Evolutionary conservation across 352 stramenopile genomes (phyloP).

Genomic region (Phytophthora constricta): DNA sequence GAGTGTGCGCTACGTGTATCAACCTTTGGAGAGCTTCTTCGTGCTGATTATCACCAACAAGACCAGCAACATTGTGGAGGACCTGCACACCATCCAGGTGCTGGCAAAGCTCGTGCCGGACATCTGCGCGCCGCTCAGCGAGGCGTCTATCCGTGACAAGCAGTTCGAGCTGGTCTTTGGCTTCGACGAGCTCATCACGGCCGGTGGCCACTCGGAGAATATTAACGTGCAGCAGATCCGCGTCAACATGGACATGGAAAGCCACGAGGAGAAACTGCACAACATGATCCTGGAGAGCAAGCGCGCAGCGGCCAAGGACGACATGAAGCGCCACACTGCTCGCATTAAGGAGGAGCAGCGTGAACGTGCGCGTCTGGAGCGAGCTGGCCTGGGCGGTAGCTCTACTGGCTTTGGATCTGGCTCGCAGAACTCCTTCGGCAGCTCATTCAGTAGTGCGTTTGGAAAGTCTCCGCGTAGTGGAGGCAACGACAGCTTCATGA

Average conservation of each 20-base stretch:
- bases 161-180: constrained; percentile 99
- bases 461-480: constrained; percentile 66
- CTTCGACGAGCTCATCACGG: constrained; percentile 99
- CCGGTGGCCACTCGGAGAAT: constrained; percentile 97
- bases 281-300: constrained; percentile 98
- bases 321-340: constrained; percentile 90
- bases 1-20: constrained; percentile 98
- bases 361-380: constrained; percentile 80
- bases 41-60: constrained; percentile 99
- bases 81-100: constrained; percentile 98
- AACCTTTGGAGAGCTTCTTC: constrained; percentile 98
- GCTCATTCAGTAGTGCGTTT: constrained; percentile 68
- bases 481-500: constrained; percentile 48
- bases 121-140: constrained; percentile 93
- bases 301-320: constrained; percentile 87
- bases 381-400: constrained; percentile 66
- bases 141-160: constrained; percentile 95
- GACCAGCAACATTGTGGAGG: constrained; percentile 99
- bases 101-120: constrained; percentile 98
- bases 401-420: constrained; percentile 72
- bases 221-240: constrained; percentile 94
- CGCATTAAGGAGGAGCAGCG: constrained; percentile 90
- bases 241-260: constrained; percentile 99
- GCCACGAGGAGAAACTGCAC: constrained; percentile 98
- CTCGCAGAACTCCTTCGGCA: constrained; percentile 78